These are phyloP conservation scores for Aspergillus viridinutans DNA, from an alignment of 2,329 filamentous ascomycete species.

Conservation along the genomic window DNA sequence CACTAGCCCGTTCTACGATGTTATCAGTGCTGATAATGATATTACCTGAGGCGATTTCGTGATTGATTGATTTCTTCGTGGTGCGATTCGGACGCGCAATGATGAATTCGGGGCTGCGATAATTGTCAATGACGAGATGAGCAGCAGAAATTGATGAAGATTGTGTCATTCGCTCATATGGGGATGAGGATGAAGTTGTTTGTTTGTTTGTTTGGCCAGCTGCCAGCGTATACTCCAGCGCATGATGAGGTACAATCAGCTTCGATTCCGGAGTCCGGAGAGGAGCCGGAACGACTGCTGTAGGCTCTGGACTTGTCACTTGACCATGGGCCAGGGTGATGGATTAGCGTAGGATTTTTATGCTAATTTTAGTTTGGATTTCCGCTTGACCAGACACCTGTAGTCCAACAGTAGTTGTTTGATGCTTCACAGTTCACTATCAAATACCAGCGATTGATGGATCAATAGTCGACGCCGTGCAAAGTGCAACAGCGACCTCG, in stretches of 20 bases:
- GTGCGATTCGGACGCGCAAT: not conserved
- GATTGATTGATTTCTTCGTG: not conserved
- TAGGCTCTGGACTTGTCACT: not conserved
- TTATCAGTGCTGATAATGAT: not conserved
- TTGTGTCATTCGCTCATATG: not conserved
- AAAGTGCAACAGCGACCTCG: not conserved
- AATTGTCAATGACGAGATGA: not conserved
- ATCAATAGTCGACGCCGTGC: not conserved
- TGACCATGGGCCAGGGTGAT: not conserved
- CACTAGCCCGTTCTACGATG: not conserved
- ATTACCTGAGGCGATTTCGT: not conserved
- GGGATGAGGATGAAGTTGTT: not conserved
- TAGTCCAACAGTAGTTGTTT: not conserved
- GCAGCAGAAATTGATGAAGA: not conserved
- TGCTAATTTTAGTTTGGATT: not conserved
- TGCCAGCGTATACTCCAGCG: too few species aligned
- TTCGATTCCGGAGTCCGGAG: not conserved
- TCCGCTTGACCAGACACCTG: too few species aligned
- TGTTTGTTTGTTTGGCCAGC: not conserved
- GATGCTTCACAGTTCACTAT: too few species aligned
- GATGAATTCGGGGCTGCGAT: too few species aligned
- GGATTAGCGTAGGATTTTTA: not conserved
- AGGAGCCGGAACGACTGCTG: not conserved
- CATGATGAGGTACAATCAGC: not conserved
- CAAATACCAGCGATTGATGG: too few species aligned